Percentiles rank a stretch among this genome's conserved stretches.
These are phyloP conservation scores for Hyphopichia homilentoma DNA, from an alignment of 805 yeast genomes.

Conservation along the genomic window DNA sequence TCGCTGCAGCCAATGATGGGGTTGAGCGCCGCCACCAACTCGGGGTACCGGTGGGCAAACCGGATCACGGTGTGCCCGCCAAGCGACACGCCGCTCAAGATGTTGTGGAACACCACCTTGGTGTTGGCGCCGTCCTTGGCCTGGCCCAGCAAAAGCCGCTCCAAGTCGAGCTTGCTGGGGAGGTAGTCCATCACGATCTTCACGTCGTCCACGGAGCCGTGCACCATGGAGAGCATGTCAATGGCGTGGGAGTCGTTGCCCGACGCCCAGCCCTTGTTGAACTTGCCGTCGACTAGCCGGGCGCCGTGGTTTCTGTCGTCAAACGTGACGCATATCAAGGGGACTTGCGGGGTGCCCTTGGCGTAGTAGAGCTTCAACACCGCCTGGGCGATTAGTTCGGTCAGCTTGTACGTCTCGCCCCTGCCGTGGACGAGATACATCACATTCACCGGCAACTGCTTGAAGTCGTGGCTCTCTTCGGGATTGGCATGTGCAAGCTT, in stretches of 20 bases:
- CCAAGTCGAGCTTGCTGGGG: constrained; percentile 37
- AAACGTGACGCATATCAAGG: constrained; percentile 46
- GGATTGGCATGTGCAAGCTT: not conserved
- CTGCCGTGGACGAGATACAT: constrained; percentile 48
- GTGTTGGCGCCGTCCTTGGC: constrained; percentile 13
- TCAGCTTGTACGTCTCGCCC: constrained; percentile 29
- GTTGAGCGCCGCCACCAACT: constrained; percentile 34
- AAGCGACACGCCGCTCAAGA: constrained; percentile 48
- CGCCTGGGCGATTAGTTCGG: constrained; percentile 39
- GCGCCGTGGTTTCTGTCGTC: constrained; percentile 58
- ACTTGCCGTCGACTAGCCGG: constrained; percentile 29
- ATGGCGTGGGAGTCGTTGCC: constrained; percentile 50
- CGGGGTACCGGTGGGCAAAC: constrained; percentile 36
- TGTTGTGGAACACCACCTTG: constrained; percentile 28
- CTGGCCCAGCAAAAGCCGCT: constrained; percentile 16
- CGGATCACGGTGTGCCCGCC: constrained; percentile 58
- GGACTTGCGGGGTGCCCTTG: constrained; percentile 16
- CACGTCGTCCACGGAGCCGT: constrained; percentile 45
- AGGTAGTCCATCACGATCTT: constrained; percentile 41
- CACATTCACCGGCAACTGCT: constrained; percentile 33
- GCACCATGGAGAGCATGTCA: constrained; percentile 47
- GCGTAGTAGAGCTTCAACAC: constrained; percentile 24
- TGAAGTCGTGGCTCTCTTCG: constrained; percentile 6
- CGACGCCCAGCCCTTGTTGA: constrained; percentile 42
- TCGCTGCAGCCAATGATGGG: constrained; percentile 53